Evolutionary conservation across 2,329 filamentous ascomycete species (phyloP), one percentile per base, ranked within the genome.

Genomic region (Sordariomycetes sp.): DNA sequence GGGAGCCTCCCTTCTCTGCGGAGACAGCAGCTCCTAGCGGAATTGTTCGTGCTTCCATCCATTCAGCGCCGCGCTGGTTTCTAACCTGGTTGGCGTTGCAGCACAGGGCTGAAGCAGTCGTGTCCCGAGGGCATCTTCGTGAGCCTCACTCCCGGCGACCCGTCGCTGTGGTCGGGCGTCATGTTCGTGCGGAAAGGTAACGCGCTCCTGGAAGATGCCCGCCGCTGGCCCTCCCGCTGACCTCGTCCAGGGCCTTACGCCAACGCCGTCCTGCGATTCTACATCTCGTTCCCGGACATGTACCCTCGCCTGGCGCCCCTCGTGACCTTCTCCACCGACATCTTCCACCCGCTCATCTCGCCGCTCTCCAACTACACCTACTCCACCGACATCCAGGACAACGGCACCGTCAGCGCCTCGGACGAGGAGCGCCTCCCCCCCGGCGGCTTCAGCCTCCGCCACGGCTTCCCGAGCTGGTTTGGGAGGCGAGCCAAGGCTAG

Each of bases 341-440:
- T 97, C 64, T 99, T 97, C 71, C 93, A 99, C 70, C 93, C 93
- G 20, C 79, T 99, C 50, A 86, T 97, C 64, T 91, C 92, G 8
- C 92, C 94, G 43, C 79, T 95, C 61, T 96, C 91, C n/a, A 96
- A 90, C 3, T 95, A 96, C 72, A 94, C 90, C 68, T 95, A 96
- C 75, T 88, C 90, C 50, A 91, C 89, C 61, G 86, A 88, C 59
- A 83, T 88, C 40, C 83, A 88, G 61, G 86, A 85, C 61, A 81
- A 82, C 59, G 89, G 89, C 54, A 90, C 89, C 0, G 87, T 92
- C 61, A 93, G 89, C 69, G 89, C 90, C 10, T 87, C 85, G 1
- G 90, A 96, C 65, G 86, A 90, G 37, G 89, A 95, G 68, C 79
- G 89, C 16, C 75, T 97, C 57, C 89, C 91, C 0, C 92, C 93